These are phyloP conservation scores for Fusarium sp. DNA, from an alignment of 2,329 filamentous ascomycete species.

Conservation along the genomic window DNA sequence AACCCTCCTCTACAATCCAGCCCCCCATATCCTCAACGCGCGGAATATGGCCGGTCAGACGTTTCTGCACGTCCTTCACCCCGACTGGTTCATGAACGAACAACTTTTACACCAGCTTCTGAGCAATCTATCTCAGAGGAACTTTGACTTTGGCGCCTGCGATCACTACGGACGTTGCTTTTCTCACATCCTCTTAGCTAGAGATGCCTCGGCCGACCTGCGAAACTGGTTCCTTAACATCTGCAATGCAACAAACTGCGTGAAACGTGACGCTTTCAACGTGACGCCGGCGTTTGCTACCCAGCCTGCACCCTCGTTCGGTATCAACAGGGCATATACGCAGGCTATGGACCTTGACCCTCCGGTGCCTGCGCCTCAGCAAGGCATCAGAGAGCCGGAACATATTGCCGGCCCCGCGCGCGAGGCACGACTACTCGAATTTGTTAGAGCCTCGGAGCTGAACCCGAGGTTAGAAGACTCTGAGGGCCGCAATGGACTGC, in stretches of 20 bases:
- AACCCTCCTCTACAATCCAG: slow-evolving; percentile 42
- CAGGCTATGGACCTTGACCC: slow-evolving; percentile 47
- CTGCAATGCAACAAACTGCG: slow-evolving; percentile 52
- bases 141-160: slow-evolving; percentile 54
- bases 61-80: slow-evolving; percentile 62
- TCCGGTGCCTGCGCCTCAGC: slow-evolving; percentile 14
- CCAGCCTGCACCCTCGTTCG: slow-evolving; percentile 10
- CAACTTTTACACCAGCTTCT: slow-evolving; percentile 50
- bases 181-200: slow-evolving; percentile 62
- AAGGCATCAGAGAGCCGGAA: slow-evolving; percentile 14
- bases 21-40: slow-evolving; percentile 41
- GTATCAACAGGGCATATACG: slow-evolving; percentile 17
- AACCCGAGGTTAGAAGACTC: slow-evolving; percentile 49
- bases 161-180: slow-evolving; percentile 70
- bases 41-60: slow-evolving; percentile 65
- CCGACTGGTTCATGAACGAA: slow-evolving; percentile 53
- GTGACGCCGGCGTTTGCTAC: slow-evolving; percentile 42
- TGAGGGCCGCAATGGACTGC: slow-evolving; percentile 69
- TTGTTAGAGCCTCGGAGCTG: slow-evolving; percentile 30
- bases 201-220: slow-evolving; percentile 52
- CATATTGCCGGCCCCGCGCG: slow-evolving; percentile 19
- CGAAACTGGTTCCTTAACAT: slow-evolving; percentile 46
- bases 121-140: slow-evolving; percentile 25
- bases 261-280: slow-evolving; percentile 67
- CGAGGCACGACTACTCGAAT: slow-evolving; percentile 45